phyloP scores from a whole-genome alignment of 2,329 filamentous ascomycete genomes.

The Pezicula rhizophila region DNA sequence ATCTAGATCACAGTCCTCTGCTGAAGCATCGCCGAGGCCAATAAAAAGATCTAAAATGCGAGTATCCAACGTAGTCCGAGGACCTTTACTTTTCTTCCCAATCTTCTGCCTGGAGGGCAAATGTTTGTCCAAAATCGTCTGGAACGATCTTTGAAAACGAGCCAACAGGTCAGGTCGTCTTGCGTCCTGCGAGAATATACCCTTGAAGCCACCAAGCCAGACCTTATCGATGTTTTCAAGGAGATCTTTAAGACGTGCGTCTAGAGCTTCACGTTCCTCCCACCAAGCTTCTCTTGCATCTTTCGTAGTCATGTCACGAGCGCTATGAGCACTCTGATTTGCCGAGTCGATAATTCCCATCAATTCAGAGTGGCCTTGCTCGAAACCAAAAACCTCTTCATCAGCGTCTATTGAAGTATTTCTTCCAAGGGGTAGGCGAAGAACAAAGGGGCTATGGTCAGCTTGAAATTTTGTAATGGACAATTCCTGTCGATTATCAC shows the following conservation, averaged over 20 bases:
- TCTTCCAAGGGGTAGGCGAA: conserved; percentile 78
- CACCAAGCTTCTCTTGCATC: conserved; percentile 83
- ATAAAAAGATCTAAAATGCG: conserved; percentile 83
- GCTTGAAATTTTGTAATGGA: conserved; percentile 81
- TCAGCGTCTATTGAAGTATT: conserved; percentile 77
- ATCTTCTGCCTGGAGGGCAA: conserved; percentile 72
- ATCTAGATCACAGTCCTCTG: conserved; percentile 68
- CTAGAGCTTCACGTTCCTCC: conserved; percentile 75
- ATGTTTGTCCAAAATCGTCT: conserved; percentile 74
- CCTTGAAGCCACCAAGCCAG: conserved; percentile 92
- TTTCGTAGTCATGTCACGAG: conserved; percentile 65
- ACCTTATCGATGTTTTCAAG: conserved; percentile 82
- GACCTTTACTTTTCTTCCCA: conserved; percentile 44
- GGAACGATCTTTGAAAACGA: conserved; percentile 72
- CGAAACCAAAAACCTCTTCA: conserved; percentile 76
- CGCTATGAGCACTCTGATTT: conserved; percentile 75
- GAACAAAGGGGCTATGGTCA: conserved; percentile 72
- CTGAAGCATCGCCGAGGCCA: conserved; percentile 68
- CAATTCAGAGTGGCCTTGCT: conserved; percentile 72
- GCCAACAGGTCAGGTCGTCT: conserved; percentile 59
- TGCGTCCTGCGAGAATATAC: conserved; percentile 77
- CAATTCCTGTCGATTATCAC: conserved; percentile 75
- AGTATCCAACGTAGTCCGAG: conserved; percentile 47
- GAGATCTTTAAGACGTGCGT: conserved; percentile 69
- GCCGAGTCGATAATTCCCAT: conserved; percentile 74